These are phyloP conservation scores for Schwanniomyces yamadae DNA, from an alignment of 805 yeast genomes.

Conservation along the genomic window DNA sequence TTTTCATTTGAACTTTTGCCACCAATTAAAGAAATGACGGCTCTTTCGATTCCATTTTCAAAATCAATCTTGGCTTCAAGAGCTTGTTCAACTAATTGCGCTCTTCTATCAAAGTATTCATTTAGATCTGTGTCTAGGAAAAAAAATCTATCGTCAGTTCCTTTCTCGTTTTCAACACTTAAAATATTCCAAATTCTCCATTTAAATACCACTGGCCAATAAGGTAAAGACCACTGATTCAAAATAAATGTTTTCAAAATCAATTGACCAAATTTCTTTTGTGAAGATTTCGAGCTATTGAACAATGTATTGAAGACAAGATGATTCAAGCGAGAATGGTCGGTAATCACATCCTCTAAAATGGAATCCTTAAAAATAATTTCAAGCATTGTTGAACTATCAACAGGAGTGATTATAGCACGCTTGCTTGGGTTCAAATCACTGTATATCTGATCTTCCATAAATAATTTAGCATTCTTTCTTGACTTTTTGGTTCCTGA, in stretches of 20 bases:
- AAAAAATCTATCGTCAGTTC: constrained; percentile 31
- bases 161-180: constrained; percentile 18
- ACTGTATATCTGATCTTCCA: constrained; percentile 62
- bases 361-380: constrained; percentile 17
- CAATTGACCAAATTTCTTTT: constrained; percentile 56
- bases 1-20: constrained; percentile 49
- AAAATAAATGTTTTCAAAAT: constrained; percentile 60
- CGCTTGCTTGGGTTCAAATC: constrained; percentile 41
- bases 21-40: constrained; percentile 59
- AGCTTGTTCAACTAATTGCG: constrained; percentile 42
- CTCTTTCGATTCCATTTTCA: constrained; percentile 50
- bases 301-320: constrained; percentile 29
- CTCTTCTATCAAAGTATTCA: constrained; percentile 38
- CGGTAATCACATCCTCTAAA: constrained; percentile 30
- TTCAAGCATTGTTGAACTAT: constrained; percentile 46
- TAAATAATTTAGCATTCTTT: constrained; percentile 42
- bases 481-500: constrained; percentile 32
- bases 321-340: constrained; percentile 21
- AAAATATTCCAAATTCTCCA: constrained; percentile 37
- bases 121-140: constrained; percentile 31
- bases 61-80: constrained; percentile 49
- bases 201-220: constrained; percentile 48
- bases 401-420: constrained; percentile 63
- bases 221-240: constrained; percentile 55
- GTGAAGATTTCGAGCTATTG: constrained; percentile 44